Evolutionary conservation across 441 rosid genomes (phyloP), one percentile per base, ranked within the genome.

Genomic region (Populus hybrid): DNA sequence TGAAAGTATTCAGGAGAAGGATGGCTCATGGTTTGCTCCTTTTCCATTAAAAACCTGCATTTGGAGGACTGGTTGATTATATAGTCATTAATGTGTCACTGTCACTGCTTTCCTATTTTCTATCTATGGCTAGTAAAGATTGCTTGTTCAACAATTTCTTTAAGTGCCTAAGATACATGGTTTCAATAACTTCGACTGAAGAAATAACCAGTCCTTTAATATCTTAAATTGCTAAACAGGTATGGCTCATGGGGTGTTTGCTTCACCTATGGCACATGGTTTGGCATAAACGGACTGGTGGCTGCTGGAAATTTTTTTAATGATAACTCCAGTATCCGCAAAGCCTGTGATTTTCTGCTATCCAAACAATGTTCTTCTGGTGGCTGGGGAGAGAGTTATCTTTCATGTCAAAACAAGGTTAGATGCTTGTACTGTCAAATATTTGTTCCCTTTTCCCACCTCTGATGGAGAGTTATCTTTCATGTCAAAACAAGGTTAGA

Each of bases 381-480:
- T 35, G 97, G 99, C 69, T 95, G 99, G 99, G 99, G 97, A 86
- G 97, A 94, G 86, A 92, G 97, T 82, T 94, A 94, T 75, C 93
- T 92, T 78, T 91, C 97, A 74, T 92, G 95, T 83, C 93, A 91
- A 90, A 85, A 86, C 74, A 91, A 91, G 94, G 97, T 94, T 76
- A 64, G 77, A 36, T 35, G 67, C 16, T 67, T 57, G 35, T 10
- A 36, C 69, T 46, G 34, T 57, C 30, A 28, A 28, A 28, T 28
- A 24, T 24, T 24, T 24, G 0, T 24, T 24, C 24, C 24, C 24
- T n/a, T n/a, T n/a, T n/a, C n/a, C n/a, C n/a, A n/a, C n/a, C n/a
- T n/a, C n/a, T n/a, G n/a, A n/a, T n/a, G n/a, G 97, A 94, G 86
- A 92, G 97, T 82, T 94, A 94, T 75, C 93, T 92, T 78, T 91